phyloP scores from a whole-genome alignment of 768 basidiomycete genomes.

The Krasilnikovozyma curviuscula region DNA sequence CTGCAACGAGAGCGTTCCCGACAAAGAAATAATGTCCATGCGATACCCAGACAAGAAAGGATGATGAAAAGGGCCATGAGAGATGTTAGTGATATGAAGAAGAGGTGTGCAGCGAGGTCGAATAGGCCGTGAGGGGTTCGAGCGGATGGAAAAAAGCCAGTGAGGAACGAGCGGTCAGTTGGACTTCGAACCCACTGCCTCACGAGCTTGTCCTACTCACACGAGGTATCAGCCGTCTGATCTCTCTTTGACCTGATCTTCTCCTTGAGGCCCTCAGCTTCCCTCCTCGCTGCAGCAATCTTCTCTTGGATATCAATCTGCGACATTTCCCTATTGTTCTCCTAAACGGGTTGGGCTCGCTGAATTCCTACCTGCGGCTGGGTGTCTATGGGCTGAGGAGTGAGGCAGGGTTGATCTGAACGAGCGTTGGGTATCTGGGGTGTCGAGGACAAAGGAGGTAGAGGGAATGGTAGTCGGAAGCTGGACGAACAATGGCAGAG shows the following conservation, averaged over 20 bases:
- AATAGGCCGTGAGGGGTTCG: background rate
- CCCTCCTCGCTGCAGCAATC: constrained; percentile 88
- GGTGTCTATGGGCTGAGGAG: too few relatives aligned
- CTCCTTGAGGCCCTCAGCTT: constrained; percentile 93
- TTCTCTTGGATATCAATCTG: constrained; percentile 27
- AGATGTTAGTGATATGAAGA: background rate
- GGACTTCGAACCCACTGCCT: too few relatives aligned
- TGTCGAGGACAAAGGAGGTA: too few relatives aligned
- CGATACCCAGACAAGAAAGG: background rate
- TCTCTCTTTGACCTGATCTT: constrained; percentile 93
- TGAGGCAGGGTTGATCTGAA: too few relatives aligned
- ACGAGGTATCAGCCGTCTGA: constrained; percentile 89
- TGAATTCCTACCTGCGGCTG: too few relatives aligned
- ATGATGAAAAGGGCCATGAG: background rate
- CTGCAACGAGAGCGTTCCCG: constrained; percentile 34
- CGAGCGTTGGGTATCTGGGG: too few relatives aligned
- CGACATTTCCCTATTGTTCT: too few relatives aligned
- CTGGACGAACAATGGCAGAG: too few relatives aligned
- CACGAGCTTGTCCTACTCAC: constrained; percentile 36
- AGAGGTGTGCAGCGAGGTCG: background rate
- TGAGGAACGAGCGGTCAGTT: background rate
- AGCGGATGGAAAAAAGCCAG: background rate
- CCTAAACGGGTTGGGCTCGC: too few relatives aligned
- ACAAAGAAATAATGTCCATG: too few relatives aligned
- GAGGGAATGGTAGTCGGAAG: too few relatives aligned